These are phyloP conservation scores for Dendrobium huoshanense DNA, from an alignment of 106 monocot species.

Conservation along the genomic window DNA sequence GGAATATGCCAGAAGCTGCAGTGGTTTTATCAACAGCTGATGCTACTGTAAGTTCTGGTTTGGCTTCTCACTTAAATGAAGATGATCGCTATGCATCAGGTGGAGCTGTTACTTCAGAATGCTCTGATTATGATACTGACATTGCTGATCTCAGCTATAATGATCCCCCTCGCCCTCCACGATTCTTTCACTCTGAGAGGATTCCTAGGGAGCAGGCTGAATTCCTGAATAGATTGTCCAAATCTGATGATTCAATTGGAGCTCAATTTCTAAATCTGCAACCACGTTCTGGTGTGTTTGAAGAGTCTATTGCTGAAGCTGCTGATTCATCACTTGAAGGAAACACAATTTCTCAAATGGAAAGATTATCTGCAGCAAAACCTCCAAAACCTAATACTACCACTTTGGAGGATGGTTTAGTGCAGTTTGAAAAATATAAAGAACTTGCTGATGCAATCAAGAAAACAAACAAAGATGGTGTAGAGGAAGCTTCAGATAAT, in stretches of 20 bases:
- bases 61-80: conserved; percentile 38
- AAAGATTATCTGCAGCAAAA: conserved; percentile 27
- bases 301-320: conserved; percentile 56
- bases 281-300: conserved; percentile 33
- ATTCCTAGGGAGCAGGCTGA: conserved; percentile 71
- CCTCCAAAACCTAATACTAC: conserved; percentile 22
- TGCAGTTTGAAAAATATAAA: conserved; percentile 55
- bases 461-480: conserved; percentile 16
- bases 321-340: conserved; percentile 40
- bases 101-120: conserved; percentile 42
- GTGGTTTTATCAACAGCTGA: conserved; percentile 15
- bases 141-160: conserved; percentile 30
- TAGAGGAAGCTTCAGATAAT: conserved; percentile 16
- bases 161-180: conserved; percentile 34
- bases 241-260: conserved; percentile 77
- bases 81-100: conserved; percentile 44
- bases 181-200: conserved; percentile 82
- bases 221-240: conserved; percentile 64
- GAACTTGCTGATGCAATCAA: conserved; percentile 28
- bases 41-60: conserved; percentile 15
- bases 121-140: conserved; percentile 56
- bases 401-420: conserved; percentile 30
- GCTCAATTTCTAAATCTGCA: conserved; percentile 65
- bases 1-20: conserved; percentile 23
- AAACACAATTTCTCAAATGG: conserved; percentile 26